phyloP scores from a whole-genome alignment of 805 yeast genomes.

The Cyberlindnera euphorbiae region DNA sequence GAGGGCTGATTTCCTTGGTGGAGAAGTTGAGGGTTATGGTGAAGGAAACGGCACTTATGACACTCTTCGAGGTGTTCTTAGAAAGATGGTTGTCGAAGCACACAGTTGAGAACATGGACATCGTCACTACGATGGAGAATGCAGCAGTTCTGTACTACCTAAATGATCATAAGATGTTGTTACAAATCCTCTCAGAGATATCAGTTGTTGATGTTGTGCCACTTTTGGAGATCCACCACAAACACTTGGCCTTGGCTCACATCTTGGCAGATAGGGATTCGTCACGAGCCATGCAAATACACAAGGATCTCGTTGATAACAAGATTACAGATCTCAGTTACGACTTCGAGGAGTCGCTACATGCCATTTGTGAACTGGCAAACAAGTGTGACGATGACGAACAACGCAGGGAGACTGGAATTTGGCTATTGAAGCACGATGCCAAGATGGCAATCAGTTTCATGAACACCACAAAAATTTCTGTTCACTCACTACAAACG shows the following conservation, averaged over 20 bases:
- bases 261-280: constrained; percentile 6
- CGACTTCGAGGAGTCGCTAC: constrained; percentile 9
- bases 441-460: constrained; percentile 20
- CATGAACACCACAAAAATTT: constrained; percentile 15
- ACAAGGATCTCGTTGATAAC: constrained; percentile 14
- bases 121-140: constrained; percentile 16
- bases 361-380: constrained; percentile 11
- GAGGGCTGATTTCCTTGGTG: constrained; percentile 16
- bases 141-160: constrained; percentile 12
- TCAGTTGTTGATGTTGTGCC: constrained; percentile 5
- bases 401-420: constrained; percentile 13
- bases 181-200: constrained; percentile 3
- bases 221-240: constrained; percentile 9
- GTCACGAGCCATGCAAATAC: constrained; percentile 7
- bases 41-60: constrained; percentile 17
- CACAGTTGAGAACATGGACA: constrained; percentile 14
- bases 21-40: constrained; percentile 9
- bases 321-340: constrained; percentile 9
- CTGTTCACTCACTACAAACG: constrained; percentile 9
- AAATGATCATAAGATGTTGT: constrained; percentile 11
- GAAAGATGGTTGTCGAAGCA: constrained; percentile 21
- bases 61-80: constrained; percentile 19
- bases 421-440: constrained; percentile 20
- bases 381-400: constrained; percentile 13
- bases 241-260: constrained; percentile 13